Evolutionary conservation across 2,329 filamentous ascomycete genomes (phyloP).

Genomic region (Aureobasidium sp.): DNA sequence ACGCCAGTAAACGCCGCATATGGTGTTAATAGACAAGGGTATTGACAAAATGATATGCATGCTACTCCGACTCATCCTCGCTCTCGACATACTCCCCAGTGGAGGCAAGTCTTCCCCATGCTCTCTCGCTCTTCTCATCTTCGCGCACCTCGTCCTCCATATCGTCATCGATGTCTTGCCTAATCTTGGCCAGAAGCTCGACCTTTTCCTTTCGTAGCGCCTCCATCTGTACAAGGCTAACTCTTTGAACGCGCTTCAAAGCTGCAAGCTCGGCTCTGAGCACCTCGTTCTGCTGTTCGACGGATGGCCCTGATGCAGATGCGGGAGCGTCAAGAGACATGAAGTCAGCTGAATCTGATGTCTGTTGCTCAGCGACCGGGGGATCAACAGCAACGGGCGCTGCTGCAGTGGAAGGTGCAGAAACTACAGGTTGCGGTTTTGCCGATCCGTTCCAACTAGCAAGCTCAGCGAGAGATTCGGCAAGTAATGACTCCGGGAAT

Average conservation of each 20-base stretch:
- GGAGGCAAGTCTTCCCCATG: background rate
- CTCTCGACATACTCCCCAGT: background rate
- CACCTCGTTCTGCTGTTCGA: conserved; percentile 22
- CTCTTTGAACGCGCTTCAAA: conserved; percentile 36
- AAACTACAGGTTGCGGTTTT: conserved; percentile 21
- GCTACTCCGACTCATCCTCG: conserved; percentile 1
- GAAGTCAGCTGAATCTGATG: conserved; percentile 26
- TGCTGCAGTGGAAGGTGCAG: conserved; percentile 10
- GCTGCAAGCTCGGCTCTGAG: conserved; percentile 33
- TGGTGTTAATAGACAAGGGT: background rate
- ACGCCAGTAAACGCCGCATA: background rate
- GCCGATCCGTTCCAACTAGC: conserved; percentile 23
- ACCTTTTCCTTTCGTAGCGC: conserved; percentile 35
- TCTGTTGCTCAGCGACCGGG: conserved; percentile 9
- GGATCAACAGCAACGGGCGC: conserved; percentile 16
- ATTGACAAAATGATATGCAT: background rate
- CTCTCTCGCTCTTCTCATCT: conserved; percentile 5
- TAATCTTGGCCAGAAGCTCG: conserved; percentile 23
- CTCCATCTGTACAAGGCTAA: conserved; percentile 36
- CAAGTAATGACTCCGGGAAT: conserved; percentile 30
- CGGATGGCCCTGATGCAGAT: conserved; percentile 3
- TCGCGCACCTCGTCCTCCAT: background rate
- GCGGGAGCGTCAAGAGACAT: conserved; percentile 26
- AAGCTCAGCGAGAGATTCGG: conserved; percentile 27
- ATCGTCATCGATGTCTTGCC: background rate